Conservation (phyloP, 1,284 basidiomycete species). For the Naganishia sp. region DNA sequence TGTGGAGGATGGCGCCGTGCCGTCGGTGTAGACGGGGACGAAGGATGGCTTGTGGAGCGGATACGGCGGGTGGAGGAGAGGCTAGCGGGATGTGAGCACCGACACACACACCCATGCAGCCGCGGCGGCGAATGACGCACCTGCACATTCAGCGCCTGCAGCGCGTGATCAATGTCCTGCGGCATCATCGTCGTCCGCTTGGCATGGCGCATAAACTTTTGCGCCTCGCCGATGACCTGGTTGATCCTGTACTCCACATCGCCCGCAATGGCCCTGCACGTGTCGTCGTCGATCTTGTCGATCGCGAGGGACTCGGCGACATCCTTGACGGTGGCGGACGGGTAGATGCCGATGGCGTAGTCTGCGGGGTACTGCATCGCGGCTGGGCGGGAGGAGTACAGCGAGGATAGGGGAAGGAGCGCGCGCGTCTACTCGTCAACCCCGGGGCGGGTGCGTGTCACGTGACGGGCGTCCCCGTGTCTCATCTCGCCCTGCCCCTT, state of each 20-base stretch:
- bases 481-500: no score
- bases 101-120: neutral
- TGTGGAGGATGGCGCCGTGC: conserved; percentile 49
- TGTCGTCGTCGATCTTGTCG: conserved; percentile 72
- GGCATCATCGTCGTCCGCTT: conserved; percentile 83
- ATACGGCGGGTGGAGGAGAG: conserved; percentile 49
- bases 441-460: no score
- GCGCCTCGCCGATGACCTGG: conserved; percentile 74
- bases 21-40: conserved; percentile 54
- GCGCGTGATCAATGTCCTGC: conserved; percentile 87
- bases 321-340: conserved; percentile 56
- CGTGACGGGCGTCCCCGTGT: no score
- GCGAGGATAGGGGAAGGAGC: no score
- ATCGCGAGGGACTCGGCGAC: conserved; percentile 87
- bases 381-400: neutral
- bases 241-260: conserved; percentile 97
- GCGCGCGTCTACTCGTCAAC: no score
- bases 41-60: conserved; percentile 64
- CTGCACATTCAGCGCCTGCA: conserved; percentile 92
- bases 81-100: conserved; percentile 34
- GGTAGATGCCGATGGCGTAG: conserved; percentile 32
- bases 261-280: conserved; percentile 82
- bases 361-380: conserved; percentile 23
- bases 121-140: conserved; percentile 41
- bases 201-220: conserved; percentile 94